Conservation (phyloP, 345 rosid genomes). For the Crucihimalaya himalaica region DNA sequence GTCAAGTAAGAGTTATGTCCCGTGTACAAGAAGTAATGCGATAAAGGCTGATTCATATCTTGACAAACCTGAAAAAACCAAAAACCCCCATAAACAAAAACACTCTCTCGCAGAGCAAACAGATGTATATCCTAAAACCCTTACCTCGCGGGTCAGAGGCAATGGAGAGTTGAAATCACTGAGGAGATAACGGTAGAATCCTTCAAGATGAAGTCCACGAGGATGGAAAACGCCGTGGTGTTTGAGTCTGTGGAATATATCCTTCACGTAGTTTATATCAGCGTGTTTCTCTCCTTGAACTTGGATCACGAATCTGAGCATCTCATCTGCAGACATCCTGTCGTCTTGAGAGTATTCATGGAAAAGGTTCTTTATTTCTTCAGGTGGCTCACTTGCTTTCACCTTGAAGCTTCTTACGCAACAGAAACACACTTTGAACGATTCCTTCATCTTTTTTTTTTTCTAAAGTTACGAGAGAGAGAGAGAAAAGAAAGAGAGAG, state of each 20-base stretch:
- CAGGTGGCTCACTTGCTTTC: conserved; percentile 69
- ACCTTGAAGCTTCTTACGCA: conserved; percentile 76
- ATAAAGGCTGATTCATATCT: conserved; percentile 65
- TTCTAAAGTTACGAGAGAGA: background rate
- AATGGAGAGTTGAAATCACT: conserved; percentile 53
- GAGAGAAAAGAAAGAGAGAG: conserved; percentile 13
- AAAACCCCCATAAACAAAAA: background rate
- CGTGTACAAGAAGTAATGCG: conserved; percentile 80
- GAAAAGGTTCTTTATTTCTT: conserved; percentile 62
- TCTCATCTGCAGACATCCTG: conserved; percentile 52
- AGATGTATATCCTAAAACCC: background rate
- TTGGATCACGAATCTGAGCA: conserved; percentile 59
- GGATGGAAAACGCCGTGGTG: conserved; percentile 40
- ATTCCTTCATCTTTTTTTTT: conserved; percentile 21
- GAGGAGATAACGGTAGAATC: conserved; percentile 40
- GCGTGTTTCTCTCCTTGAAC: conserved; percentile 58
- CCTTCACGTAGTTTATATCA: conserved; percentile 54
- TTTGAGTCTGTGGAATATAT: conserved; percentile 45
- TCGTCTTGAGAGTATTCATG: conserved; percentile 49
- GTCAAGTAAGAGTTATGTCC: conserved; percentile 93
- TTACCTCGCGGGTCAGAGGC: conserved; percentile 29
- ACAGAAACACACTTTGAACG: conserved; percentile 42
- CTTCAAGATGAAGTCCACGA: conserved; percentile 59
- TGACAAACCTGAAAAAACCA: conserved; percentile 58
- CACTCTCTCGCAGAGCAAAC: background rate